Conservation (phyloP, 352 stramenopile species). For the Phytophthora litchii region DNA sequence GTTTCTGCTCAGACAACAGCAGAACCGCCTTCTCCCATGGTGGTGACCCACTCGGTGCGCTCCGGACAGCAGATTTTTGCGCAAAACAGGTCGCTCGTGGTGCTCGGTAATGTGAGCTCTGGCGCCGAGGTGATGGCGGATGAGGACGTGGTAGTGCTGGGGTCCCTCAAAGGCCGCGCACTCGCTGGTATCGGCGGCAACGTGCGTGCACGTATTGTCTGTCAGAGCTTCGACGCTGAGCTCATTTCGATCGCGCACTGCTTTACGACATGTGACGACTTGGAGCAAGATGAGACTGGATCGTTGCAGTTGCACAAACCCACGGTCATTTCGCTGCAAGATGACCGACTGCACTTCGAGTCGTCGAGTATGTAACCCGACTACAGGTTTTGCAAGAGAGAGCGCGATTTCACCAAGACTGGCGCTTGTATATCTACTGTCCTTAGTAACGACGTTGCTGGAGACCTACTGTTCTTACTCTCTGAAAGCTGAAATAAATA, state of each 20-base stretch:
- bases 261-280: constrained; percentile 89
- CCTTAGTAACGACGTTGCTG: constrained; percentile 5
- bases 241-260: constrained; percentile 90
- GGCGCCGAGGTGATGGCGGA: constrained; percentile 89
- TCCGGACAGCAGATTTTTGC: constrained; percentile 91
- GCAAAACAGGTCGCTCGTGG: constrained; percentile 79
- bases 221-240: constrained; percentile 88
- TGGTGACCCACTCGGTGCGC: constrained; percentile 76
- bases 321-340: constrained; percentile 59
- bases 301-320: constrained; percentile 57
- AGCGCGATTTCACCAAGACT: constrained; percentile 12
- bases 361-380: constrained; percentile 37
- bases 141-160: constrained; percentile 85
- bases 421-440: constrained; percentile 36
- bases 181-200: constrained; percentile 87
- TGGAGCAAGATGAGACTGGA: constrained; percentile 45
- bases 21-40: constrained; percentile 48
- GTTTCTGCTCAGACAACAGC: constrained; percentile 8
- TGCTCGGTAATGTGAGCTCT: constrained; percentile 88
- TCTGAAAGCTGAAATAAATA: constrained; percentile 38
- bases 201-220: constrained; percentile 65
- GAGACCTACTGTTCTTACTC: constrained; percentile 4
- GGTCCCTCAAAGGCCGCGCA: constrained; percentile 81
- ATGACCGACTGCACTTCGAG: constrained; percentile 71
- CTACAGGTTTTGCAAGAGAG: constrained; percentile 1